phyloP scores from a whole-genome alignment of 306 rosid genomes.

The Quercus dentata region DNA sequence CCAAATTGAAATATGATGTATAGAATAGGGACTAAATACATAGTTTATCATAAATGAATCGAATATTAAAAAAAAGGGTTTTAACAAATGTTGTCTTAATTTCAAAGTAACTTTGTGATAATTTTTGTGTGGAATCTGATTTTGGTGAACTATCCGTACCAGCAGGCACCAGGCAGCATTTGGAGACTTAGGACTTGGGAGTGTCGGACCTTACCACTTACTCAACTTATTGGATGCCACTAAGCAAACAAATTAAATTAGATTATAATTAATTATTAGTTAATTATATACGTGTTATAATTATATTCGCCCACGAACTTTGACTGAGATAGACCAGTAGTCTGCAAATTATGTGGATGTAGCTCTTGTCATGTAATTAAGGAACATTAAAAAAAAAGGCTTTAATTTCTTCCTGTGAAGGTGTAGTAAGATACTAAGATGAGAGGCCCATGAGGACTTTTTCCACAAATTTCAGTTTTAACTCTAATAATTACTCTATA shows the following conservation, averaged over 20 bases:
- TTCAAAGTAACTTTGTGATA: no score
- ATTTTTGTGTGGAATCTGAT: no score
- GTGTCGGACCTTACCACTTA: neutral
- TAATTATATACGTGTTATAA: neutral
- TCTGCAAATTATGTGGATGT: conserved; percentile 1
- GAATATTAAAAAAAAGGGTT: no score
- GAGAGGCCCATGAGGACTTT: conserved; percentile 11
- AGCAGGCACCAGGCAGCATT: no score
- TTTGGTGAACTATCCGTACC: no score
- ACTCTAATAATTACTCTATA: neutral
- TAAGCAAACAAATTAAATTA: neutral
- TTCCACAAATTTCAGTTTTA: neutral
- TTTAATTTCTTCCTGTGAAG: neutral
- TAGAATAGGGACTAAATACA: accelerated
- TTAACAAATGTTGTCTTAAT: no score
- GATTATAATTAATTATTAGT: neutral
- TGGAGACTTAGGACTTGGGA: no score
- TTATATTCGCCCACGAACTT: conserved; percentile 1
- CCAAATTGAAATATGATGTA: no score
- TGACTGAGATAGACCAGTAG: conserved; percentile 1
- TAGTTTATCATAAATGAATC: no score
- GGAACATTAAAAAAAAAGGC: neutral
- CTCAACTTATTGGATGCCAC: neutral
- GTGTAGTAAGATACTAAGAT: neutral
- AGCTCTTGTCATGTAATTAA: neutral